Percentiles rank a stretch among this genome's conserved stretches.
Evolutionary conservation across 2,329 filamentous ascomycete genomes (phyloP).

Genomic region (Zasmidium citrigriseum): DNA sequence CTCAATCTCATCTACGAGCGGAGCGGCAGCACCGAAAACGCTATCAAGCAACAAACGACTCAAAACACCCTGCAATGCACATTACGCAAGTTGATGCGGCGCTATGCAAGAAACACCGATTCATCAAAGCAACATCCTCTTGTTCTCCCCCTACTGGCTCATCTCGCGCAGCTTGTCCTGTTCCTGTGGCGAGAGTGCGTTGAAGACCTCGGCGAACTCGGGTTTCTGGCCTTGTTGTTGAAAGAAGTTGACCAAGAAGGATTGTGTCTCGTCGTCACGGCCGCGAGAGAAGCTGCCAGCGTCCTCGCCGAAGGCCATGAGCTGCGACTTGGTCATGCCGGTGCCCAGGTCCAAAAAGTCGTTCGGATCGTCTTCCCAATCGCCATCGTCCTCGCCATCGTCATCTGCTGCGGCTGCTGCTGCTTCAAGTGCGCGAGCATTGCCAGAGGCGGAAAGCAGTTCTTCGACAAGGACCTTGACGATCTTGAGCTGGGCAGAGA

Average conservation of each 20-base stretch:
- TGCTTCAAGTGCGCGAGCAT: conserved; percentile 45
- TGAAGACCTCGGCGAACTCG: conserved; percentile 58
- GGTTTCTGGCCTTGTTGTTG: conserved; percentile 53
- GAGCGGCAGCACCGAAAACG: not conserved
- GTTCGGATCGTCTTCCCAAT: conserved; percentile 83
- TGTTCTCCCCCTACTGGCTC: conserved; percentile 10
- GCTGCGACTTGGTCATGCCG: conserved; percentile 60
- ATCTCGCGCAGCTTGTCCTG: conserved; percentile 51
- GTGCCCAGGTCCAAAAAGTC: conserved; percentile 70
- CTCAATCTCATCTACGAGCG: conserved; percentile 1
- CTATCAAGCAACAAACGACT: not conserved
- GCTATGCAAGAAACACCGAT: conserved; percentile 1
- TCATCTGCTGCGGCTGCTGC: conserved; percentile 64
- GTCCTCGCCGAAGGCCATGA: conserved; percentile 73
- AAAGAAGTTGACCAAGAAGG: conserved; percentile 83
- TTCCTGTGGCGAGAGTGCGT: conserved; percentile 55
- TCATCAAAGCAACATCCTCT: not conserved
- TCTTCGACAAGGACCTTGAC: conserved; percentile 95
- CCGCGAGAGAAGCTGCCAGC: conserved; percentile 58
- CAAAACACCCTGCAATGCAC: not conserved
- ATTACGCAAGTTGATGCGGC: not conserved
- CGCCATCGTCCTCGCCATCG: conserved; percentile 69
- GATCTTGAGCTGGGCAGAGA: conserved; percentile 90
- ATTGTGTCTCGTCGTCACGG: conserved; percentile 87
- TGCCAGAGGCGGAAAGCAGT: conserved; percentile 75